A percentile compares a stretch with the other conserved stretches of the same genome.
phyloP scores from a whole-genome alignment of 164 flowering plant genomes.

The Annona cherimola region DNA sequence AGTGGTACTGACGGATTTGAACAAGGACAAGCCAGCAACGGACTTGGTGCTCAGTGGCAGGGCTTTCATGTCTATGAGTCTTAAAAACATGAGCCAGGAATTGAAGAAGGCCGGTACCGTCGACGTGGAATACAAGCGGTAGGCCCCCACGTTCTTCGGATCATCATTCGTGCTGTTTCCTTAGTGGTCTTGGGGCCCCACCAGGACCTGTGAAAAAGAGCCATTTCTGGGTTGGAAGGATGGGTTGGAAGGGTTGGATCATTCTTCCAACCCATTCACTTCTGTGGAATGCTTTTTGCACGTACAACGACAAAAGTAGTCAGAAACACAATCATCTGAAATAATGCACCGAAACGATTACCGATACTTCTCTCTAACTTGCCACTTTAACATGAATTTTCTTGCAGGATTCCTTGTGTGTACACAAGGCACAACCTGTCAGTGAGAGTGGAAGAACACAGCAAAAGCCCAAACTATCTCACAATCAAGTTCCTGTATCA shows the following conservation, averaged over 20 bases:
- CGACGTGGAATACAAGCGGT: slow-evolving; percentile 88
- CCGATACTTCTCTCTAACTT: too few relatives aligned
- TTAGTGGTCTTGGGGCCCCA: neutral
- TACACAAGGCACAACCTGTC: slow-evolving; percentile 64
- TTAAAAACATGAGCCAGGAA: slow-evolving; percentile 35
- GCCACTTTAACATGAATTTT: too few relatives aligned
- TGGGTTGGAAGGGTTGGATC: neutral
- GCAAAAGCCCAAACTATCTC: slow-evolving; percentile 62
- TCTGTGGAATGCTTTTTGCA: too few relatives aligned
- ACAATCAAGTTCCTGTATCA: slow-evolving; percentile 73
- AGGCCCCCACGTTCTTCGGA: neutral
- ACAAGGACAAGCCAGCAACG: slow-evolving; percentile 38
- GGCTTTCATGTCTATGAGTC: slow-evolving; percentile 73
- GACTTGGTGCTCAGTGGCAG: slow-evolving; percentile 69
- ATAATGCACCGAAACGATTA: too few relatives aligned
- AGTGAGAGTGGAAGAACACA: slow-evolving; percentile 68
- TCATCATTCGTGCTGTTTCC: neutral
- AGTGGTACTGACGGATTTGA: slow-evolving; percentile 61
- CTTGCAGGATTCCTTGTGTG: slow-evolving; percentile 62
- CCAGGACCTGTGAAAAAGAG: neutral
- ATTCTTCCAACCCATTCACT: too few relatives aligned
- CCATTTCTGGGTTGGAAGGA: neutral
- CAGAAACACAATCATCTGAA: too few relatives aligned
- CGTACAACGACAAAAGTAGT: too few relatives aligned
- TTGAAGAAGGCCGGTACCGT: slow-evolving; percentile 48